Evolutionary conservation across 2,329 filamentous ascomycete species (phyloP), one percentile per base, ranked within the genome.

Genomic region (Penicillium italicum): DNA sequence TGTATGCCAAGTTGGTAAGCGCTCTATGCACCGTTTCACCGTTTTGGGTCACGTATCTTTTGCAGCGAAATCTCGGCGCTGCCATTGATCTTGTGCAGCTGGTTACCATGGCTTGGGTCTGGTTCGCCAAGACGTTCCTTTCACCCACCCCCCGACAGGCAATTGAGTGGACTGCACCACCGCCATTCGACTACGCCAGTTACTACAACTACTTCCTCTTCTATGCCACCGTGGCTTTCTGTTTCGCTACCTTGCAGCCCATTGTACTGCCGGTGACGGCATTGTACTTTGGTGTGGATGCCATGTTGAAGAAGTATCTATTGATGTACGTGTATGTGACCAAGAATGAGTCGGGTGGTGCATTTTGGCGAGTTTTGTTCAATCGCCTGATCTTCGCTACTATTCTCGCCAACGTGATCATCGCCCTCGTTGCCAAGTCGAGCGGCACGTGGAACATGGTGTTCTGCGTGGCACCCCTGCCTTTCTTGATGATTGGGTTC

Each of bases 201-300:
- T 97, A 97, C 76, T 99, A 97, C 82, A 97, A 97, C 74, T 97
- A 96, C 73, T 97, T 97, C 74, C 80, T 97, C 30, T 99, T 90
- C 76, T 99, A 97, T 76, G 81, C 89, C 24, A 97, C 93, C 0
- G 89, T 97, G 31, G 88, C 91, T 0, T 79, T 99, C 16, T 91
- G 87, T 66, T 97, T 94, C 68, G 86, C 88, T 2, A 85, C 86
- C 1, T 80, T 97, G 50, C 94, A 97, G 73, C 94, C 94, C 0
- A 80, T 97, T 24, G 88, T 94, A 1, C 80, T 99, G 8, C 86
- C 90, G 0, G 89, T 95, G 37, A 91, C 90, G 0, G 91, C 92
- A 1, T 76, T 97, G 30, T 99, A 97, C 79, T 97, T 97, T 72
- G 77, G 79, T 49, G 79, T 99, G 48, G 94, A 99, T 72, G 86